Base-by-base conservation (phyloP, 148 eudicot genomes). In the Drosera capensis region DNA sequence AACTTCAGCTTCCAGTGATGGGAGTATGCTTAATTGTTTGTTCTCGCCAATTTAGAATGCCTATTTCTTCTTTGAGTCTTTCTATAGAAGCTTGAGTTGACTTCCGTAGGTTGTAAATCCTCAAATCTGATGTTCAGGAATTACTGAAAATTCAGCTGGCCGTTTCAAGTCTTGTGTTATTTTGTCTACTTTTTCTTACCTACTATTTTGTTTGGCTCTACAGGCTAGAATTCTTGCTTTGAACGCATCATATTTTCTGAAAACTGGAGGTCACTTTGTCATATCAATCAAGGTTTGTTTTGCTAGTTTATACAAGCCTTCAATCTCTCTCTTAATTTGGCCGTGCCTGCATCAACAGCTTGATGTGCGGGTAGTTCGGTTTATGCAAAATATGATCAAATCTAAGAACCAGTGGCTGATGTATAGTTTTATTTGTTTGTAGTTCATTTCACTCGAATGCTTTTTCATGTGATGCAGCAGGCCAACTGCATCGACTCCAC, bases 401-500 rank as follows among this genome's bases (percentile, higher is more conserved):
- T 7, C 14, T 18, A 3, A 14, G 8, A 34, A 13, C 13, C 20
- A 8, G 18, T 26, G 6, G 39, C 19, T 25, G 13, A 43, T 7
- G 11, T 15, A 51, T 40, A 14, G 2, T 13, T 34, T 7, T 38
- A 51, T 13, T n/a, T n/a, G n/a, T n/a, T n/a, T n/a, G n/a, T n/a
- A 7, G 16, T 22, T 20, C 0, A 39, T 7, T 15, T 15, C 40
- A 4, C 5, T 39, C 6, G 7, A 2, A n/a, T 39, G 0, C 7
- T 14, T 39, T 39, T 38, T 41, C 29, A 11, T 40, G 16, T 6
- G 38, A 34, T 4, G 9, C 3, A 29, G 21, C 51, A 90, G 99
- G 95, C 99, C 21, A 84, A 81, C 60, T 90, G 99, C 66, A 84
- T 85, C 6, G 99, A 90, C 55, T 90, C 99, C 1, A 85, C 95